phyloP scores from a whole-genome alignment of 768 basidiomycete species.

The Russula sp. region DNA sequence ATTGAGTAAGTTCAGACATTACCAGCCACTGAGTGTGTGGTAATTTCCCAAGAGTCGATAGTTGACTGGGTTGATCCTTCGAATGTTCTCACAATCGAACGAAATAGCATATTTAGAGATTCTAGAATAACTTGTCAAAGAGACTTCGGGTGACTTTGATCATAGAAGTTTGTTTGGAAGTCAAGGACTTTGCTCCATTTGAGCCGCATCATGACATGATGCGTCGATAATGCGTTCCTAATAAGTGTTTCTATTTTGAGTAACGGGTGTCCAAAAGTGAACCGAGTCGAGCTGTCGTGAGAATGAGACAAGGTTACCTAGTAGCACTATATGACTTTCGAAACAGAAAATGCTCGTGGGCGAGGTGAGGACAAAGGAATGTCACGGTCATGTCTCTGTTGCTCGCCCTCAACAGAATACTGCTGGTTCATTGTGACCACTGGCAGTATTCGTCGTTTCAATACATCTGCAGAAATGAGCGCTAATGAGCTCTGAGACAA shows the following conservation, averaged over 20 bases:
- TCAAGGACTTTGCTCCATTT: neutral
- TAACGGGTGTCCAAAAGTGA: neutral
- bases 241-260: neutral
- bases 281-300: neutral
- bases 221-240: neutral
- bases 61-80: neutral
- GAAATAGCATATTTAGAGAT: neutral
- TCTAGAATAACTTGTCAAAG: neutral
- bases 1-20: no score
- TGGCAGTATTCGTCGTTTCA: neutral
- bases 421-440: neutral
- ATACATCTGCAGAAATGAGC: neutral
- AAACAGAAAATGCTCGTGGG: neutral
- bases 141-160: neutral
- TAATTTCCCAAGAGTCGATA: no score
- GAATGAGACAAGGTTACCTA: neutral
- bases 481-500: neutral
- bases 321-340: neutral
- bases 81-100: neutral
- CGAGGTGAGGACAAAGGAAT: neutral
- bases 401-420: no score
- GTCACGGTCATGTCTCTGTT: no score
- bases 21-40: no score
- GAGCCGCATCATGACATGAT: neutral
- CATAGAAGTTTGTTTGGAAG: neutral